Evolutionary conservation across 345 rosid species (phyloP), one percentile per base, ranked within the genome.

Genomic region (Carallia brachiata): DNA sequence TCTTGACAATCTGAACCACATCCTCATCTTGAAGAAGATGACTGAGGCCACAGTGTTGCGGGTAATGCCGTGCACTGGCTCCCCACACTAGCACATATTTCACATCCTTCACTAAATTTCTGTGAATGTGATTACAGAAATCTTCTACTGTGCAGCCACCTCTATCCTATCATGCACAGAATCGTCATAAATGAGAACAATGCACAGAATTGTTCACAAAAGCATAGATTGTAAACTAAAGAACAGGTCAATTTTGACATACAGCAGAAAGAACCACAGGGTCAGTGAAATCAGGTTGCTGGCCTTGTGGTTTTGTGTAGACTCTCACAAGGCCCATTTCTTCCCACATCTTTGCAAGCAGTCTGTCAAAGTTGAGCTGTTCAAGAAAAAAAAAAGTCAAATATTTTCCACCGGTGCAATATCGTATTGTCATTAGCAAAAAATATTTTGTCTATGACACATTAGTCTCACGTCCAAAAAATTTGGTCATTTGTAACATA

Each of bases 221-320:
- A 55, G 40, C 36, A 32, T 44, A 44, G 16, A 44, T 19, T 10
- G 12, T 7, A 47, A 59, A 58, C 7, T 16, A 39, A 70, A 72
- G 4, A 17, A 52, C 50, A 23, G 52, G 31, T 62, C 15, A 40
- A 62, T n/a, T 62, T 31, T 53, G 53, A 81, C 34, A 66, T 90
- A 96, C 99, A 62, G 83, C 78, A 36, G 99, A 96, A 62, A 96
- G 90, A 78, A 96, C 99, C 12, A 84, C 88, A 52, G 98, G 98
- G 60, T 96, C 98, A 4, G 82, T 74, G 64, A 96, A 96, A 81
- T 96, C 99, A 74, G 99, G 98, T 75, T 92, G 99, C 81, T 92
- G 99, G 72, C 99, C 98, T 81, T 96, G 97, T 47, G 98, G 98
- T 83, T 96, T 96, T n/a, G 99, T 86, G 81, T 92, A 92, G 77